A percentile compares a stretch with the other conserved stretches of the same genome.
phyloP scores from a whole-genome alignment of 2,329 filamentous ascomycete species.

The Tympanopsis confertula region DNA sequence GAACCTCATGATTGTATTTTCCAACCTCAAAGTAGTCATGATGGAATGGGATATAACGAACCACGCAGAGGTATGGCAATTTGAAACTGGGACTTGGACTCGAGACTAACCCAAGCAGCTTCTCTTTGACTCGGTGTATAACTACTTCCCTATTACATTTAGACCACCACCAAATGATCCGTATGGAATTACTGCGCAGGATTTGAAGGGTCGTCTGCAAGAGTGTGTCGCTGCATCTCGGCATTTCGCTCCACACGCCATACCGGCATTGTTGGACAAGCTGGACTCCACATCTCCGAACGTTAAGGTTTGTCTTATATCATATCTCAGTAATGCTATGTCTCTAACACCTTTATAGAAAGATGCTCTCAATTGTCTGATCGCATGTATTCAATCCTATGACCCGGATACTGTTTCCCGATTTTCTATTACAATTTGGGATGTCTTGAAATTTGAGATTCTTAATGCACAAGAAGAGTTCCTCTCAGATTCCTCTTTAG shows the following conservation, averaged over 20 bases:
- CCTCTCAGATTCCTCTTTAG: slow-evolving; percentile 45
- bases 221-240: slow-evolving; percentile 52
- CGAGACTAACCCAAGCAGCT: slow-evolving; percentile 11
- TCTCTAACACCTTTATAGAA: slow-evolving; percentile 25
- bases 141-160: slow-evolving; percentile 64
- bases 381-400: slow-evolving; percentile 46
- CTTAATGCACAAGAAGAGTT: slow-evolving; percentile 57
- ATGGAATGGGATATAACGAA: slow-evolving; percentile 54
- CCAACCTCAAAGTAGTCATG: slow-evolving; percentile 54
- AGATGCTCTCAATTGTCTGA: slow-evolving; percentile 53
- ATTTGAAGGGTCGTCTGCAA: slow-evolving; percentile 51
- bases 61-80: slow-evolving; percentile 37
- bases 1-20: slow-evolving; percentile 62
- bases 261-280: slow-evolving; percentile 58
- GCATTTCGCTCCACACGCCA: slow-evolving; percentile 53
- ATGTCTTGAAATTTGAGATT: slow-evolving; percentile 58
- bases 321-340: not conserved
- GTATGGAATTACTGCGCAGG: slow-evolving; percentile 58
- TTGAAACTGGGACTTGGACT: not conserved
- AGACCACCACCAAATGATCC: slow-evolving; percentile 58
- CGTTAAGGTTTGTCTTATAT: slow-evolving; percentile 37
- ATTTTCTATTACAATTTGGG: slow-evolving; percentile 56
- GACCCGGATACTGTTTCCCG: slow-evolving; percentile 44
- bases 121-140: slow-evolving; percentile 59
- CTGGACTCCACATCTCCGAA: slow-evolving; percentile 58